A percentile compares a stretch with the other conserved stretches of the same genome.
Evolutionary conservation across 2,329 filamentous ascomycete genomes (phyloP).

Genomic region (Hypoxylon sp.): DNA sequence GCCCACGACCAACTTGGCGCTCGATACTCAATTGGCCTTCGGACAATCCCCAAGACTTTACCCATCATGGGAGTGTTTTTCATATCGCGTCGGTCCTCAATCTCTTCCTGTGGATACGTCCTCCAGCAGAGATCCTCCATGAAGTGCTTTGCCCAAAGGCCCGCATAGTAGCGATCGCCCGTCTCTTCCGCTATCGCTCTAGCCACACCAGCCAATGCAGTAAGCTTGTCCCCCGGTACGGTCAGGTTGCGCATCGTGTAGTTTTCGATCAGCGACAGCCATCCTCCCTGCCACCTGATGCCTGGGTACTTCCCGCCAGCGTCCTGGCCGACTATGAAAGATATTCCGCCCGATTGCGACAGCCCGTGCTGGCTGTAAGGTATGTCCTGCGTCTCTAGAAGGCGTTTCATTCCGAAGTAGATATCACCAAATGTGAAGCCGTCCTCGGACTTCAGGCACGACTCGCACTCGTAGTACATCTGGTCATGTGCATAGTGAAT

Average conservation of each 20-base stretch:
- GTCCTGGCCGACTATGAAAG: conserved; percentile 32
- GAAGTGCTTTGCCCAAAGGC: conserved; percentile 31
- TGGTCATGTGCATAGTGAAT: conserved; percentile 27
- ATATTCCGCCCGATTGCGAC: conserved; percentile 14
- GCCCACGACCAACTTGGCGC: conserved; percentile 34
- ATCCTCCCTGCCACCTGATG: conserved; percentile 23
- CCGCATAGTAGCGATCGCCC: conserved; percentile 20
- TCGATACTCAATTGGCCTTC: conserved; percentile 21
- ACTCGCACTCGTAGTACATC: conserved; percentile 34
- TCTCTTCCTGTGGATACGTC: conserved; percentile 25
- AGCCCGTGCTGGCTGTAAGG: conserved; percentile 19
- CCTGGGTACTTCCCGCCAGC: conserved; percentile 17
- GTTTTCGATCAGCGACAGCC: conserved; percentile 30
- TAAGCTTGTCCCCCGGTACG: conserved; percentile 23
- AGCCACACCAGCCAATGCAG: conserved; percentile 28
- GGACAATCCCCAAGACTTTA: conserved; percentile 13
- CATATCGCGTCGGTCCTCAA: conserved; percentile 20
- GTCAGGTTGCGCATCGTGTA: conserved; percentile 29
- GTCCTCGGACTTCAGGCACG: conserved; percentile 30
- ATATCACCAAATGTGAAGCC: conserved; percentile 31
- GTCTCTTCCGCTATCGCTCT: conserved; percentile 26
- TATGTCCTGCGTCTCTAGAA: conserved; percentile 27
- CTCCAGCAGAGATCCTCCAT: conserved; percentile 33
- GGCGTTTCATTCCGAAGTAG: conserved; percentile 31
- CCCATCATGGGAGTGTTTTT: conserved; percentile 23